Percentiles rank a stretch among this genome's conserved stretches.
Evolutionary conservation across 352 stramenopile species (phyloP).

Genomic region (Phytophthora citrophthora): DNA sequence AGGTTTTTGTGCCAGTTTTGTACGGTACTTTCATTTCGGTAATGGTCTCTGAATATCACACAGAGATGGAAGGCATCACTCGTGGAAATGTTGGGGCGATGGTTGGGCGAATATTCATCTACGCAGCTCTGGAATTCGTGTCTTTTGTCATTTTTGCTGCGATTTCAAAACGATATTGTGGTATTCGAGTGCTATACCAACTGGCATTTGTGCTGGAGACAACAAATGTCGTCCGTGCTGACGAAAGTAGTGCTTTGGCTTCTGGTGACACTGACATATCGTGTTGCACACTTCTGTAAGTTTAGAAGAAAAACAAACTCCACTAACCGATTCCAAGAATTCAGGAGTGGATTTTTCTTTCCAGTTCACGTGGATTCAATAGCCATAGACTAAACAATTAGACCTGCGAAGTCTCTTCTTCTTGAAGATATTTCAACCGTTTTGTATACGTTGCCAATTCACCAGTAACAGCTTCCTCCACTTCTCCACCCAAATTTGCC

Average conservation of each 20-base stretch:
- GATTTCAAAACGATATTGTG: neutral
- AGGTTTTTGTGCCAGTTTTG: slow-evolving; percentile 1
- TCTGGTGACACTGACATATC: neutral
- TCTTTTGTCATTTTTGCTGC: neutral
- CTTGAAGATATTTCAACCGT: neutral
- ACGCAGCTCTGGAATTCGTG: neutral
- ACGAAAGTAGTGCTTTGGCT: neutral
- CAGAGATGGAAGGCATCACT: neutral
- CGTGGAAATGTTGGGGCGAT: neutral
- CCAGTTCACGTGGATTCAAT: too few relatives aligned
- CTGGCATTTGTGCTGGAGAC: neutral
- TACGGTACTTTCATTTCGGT: neutral
- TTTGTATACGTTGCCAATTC: neutral
- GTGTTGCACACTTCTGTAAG: neutral
- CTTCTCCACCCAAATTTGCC: neutral
- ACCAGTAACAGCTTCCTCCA: neutral
- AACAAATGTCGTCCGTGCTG: neutral
- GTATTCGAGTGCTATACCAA: neutral
- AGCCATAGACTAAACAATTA: too few relatives aligned
- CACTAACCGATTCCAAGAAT: neutral
- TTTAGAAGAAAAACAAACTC: too few relatives aligned
- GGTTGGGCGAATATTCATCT: neutral
- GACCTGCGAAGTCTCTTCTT: neutral
- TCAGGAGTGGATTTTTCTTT: neutral
- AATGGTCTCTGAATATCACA: neutral